phyloP scores from a whole-genome alignment of 495 filamentous ascomycete genomes.

The Evernia prunastri region DNA sequence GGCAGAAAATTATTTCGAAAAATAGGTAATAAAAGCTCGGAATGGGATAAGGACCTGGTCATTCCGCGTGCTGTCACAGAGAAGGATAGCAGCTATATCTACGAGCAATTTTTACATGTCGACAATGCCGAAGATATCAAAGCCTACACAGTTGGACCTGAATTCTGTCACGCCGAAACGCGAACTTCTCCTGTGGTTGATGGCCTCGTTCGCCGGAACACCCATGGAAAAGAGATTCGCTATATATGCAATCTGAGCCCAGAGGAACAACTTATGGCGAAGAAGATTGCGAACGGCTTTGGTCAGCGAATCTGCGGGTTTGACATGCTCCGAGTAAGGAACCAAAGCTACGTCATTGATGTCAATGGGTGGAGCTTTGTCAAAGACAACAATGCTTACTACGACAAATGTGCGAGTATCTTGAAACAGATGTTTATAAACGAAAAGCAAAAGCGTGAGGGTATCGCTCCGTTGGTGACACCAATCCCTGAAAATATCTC shows the following conservation, averaged over 20 bases:
- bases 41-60: conserved; percentile 69
- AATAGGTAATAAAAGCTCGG: conserved; percentile 95
- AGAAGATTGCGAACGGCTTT: conserved; percentile 85
- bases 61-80: conserved; percentile 78
- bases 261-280: conserved; percentile 79
- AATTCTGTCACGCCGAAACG: conserved; percentile 94
- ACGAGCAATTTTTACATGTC: conserved; percentile 92
- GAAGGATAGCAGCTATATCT: conserved; percentile 74
- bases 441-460: conserved; percentile 57
- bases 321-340: conserved; percentile 79
- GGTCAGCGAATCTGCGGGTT: conserved; percentile 96
- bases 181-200: conserved; percentile 96
- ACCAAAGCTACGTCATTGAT: conserved; percentile 94
- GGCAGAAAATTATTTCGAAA: conserved; percentile 92
- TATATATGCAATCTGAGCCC: conserved; percentile 80
- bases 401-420: conserved; percentile 81
- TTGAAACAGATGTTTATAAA: conserved; percentile 77
- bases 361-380: conserved; percentile 99
- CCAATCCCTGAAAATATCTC: conserved; percentile 22
- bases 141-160: conserved; percentile 91
- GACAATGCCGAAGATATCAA: conserved; percentile 98
- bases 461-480: conserved; percentile 24
- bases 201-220: conserved; percentile 90
- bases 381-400: conserved; percentile 98
- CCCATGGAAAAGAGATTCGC: conserved; percentile 91